Conservation (phyloP, 1,284 basidiomycete species). For the Exobasidium cylindrosporum region DNA sequence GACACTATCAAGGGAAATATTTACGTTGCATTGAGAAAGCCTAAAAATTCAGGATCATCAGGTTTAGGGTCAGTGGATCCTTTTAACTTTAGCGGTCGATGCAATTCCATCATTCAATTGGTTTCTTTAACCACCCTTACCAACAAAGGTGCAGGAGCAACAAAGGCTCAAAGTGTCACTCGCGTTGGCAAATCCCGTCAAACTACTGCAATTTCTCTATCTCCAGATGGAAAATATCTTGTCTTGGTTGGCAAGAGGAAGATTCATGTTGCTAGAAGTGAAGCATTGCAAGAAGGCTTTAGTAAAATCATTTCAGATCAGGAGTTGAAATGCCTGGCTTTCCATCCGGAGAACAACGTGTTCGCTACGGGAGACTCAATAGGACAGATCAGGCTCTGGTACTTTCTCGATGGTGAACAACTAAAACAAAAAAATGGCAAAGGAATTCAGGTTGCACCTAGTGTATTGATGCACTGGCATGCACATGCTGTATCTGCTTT, state of each 20-base stretch:
- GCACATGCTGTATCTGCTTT: constrained; percentile 89
- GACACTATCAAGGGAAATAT: constrained; percentile 66
- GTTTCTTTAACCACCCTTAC: constrained; percentile 24
- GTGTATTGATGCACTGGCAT: constrained; percentile 82
- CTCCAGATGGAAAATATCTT: constrained; percentile 75
- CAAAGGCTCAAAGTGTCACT: constrained; percentile 21
- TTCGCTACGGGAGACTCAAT: constrained; percentile 89
- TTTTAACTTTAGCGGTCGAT: constrained; percentile 11
- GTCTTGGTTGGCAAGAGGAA: constrained; percentile 77
- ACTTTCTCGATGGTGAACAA: constrained; percentile 64
- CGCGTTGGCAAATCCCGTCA: constrained; percentile 60
- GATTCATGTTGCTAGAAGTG: constrained; percentile 65
- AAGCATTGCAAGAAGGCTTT: constrained; percentile 58
- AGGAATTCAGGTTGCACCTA: background rate
- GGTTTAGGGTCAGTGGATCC: constrained; percentile 7
- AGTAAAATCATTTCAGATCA: constrained; percentile 70
- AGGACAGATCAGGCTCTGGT: constrained; percentile 86
- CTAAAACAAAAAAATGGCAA: constrained; percentile 51
- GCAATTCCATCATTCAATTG: constrained; percentile 36
- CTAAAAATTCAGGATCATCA: constrained; percentile 34
- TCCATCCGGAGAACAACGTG: constrained; percentile 83
- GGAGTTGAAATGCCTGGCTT: constrained; percentile 77
- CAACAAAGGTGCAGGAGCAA: background rate
- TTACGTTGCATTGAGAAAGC: constrained; percentile 66
- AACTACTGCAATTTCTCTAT: constrained; percentile 62